Base-by-base conservation (phyloP, 805 yeast genomes). In the Ogataea wickerhamii region DNA sequence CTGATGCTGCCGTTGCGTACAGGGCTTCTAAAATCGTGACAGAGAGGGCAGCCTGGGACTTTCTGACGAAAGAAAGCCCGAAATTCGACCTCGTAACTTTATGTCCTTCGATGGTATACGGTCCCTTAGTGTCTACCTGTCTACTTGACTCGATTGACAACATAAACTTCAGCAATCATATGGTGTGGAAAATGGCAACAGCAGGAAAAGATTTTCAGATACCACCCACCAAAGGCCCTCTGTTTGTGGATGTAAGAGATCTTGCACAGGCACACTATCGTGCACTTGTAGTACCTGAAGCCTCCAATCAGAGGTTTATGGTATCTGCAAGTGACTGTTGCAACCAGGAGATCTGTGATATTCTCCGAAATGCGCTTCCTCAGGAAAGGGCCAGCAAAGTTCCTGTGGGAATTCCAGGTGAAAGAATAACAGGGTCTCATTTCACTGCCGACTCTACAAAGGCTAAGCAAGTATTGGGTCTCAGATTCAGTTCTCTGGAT, bases 1-100 rank as follows among this genome's bases (percentile, higher is more conserved):
- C 57, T 28, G 67, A 71, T 46, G 58, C 67, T 2, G 47, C 53
- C 14, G 41, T 42, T 30, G 82, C 79, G 2, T 78, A 78, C 56
- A 48, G 70, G 38, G 85, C 76, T 4, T 76, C 83, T n/a, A 78
- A 78, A 57, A 75, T 72, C 27, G 69, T 71, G 43, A 82, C 84
- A 13, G 87, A 81, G 52, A 58, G 61, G 34, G 70, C 75, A 1
- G 83, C 82, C 3, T 78, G 87, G 81, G 69, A 74, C 3, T 69
- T 64, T 13, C 62, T 73, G 34, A 49, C 67, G 16, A 44, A 55
- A 19, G 58, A 61, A 28, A 56, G 55, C 33, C 61, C 68, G 34
- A 20, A 38, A 12, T 70, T 77, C 56, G 63, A 63, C 25, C 50
- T 77, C 36, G 61, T 70, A 26, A 64, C 74, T 2, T 68, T 78